Percentiles rank a stretch among this genome's conserved stretches.
These are phyloP conservation scores for Oleoguttula mirabilis DNA, from an alignment of 495 filamentous ascomycete genomes.

Conservation along the genomic window DNA sequence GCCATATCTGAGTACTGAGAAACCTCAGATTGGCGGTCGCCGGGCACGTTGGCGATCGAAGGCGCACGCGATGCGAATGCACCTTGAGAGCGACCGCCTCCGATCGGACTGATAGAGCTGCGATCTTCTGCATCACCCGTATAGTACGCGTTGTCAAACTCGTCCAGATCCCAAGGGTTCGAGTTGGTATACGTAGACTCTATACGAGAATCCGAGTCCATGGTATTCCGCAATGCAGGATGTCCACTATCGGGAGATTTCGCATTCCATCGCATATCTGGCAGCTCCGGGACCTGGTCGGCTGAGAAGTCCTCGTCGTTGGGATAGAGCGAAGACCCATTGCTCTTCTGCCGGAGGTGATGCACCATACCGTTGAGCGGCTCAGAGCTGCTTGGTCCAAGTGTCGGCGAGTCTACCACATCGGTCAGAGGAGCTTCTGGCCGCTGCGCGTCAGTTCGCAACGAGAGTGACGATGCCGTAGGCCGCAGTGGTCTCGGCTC, in stretches of 20 bases:
- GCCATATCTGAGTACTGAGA: conserved; percentile 23
- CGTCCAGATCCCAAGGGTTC: conserved; percentile 44
- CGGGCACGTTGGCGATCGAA: conserved; percentile 7
- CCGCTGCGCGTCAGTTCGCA: conserved; percentile 1
- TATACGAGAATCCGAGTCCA: conserved; percentile 13
- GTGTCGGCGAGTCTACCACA: conserved; percentile 63
- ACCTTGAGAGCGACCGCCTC: neutral
- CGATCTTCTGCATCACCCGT: conserved; percentile 24
- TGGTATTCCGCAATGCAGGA: conserved; percentile 6
- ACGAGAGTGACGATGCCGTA: neutral
- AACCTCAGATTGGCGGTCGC: conserved; percentile 9
- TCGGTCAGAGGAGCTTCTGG: neutral
- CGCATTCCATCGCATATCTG: conserved; percentile 3
- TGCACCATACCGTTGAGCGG: conserved; percentile 75
- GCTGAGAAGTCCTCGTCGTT: conserved; percentile 22
- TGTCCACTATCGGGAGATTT: conserved; percentile 2
- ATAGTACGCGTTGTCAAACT: conserved; percentile 36
- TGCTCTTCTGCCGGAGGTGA: conserved; percentile 75
- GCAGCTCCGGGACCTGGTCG: conserved; percentile 26
- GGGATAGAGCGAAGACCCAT: conserved; percentile 63
- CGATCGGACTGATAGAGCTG: conserved; percentile 9
- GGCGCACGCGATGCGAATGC: conserved; percentile 13
- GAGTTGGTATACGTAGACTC: conserved; percentile 31
- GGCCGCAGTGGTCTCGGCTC: conserved; percentile 6
- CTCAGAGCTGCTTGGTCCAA: conserved; percentile 46